Evolutionary conservation across 2,329 filamentous ascomycete genomes (phyloP).

Genomic region (Xylaria sp.): DNA sequence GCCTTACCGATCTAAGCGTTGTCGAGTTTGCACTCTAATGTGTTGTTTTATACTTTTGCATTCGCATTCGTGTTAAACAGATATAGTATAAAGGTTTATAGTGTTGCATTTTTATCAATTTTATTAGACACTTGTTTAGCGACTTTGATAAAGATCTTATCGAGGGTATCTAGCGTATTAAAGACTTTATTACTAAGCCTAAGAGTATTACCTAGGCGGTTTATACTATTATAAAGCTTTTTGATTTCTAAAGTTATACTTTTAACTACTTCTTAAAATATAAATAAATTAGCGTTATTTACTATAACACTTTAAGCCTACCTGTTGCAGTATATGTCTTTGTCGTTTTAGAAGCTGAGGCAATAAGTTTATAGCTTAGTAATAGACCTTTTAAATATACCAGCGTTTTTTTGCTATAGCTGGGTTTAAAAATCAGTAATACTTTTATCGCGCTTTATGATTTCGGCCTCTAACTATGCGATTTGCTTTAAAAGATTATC

Average conservation of each 20-base stretch:
- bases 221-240: slow-evolving; percentile 16
- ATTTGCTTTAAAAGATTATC: neutral
- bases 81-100: neutral
- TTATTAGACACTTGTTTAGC: neutral
- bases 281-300: neutral
- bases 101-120: neutral
- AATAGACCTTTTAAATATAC: neutral
- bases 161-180: slow-evolving; percentile 8
- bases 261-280: slow-evolving; percentile 22
- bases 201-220: neutral
- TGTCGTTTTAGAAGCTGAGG: neutral
- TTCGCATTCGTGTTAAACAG: slow-evolving; percentile 3
- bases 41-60: slow-evolving; percentile 17
- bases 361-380: slow-evolving; percentile 9
- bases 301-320: slow-evolving; percentile 2
- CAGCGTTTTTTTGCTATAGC: neutral
- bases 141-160: slow-evolving; percentile 15
- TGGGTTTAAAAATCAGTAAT: slow-evolving; percentile 1
- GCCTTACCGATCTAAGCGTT: slow-evolving; percentile 3
- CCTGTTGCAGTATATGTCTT: slow-evolving; percentile 8
- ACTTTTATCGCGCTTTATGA: neutral
- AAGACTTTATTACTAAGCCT: slow-evolving; percentile 8
- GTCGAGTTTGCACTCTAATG: slow-evolving; percentile 11
- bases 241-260: slow-evolving; percentile 9
- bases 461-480: neutral